Evolutionary conservation across 2,329 filamentous ascomycete genomes (phyloP).

Genomic region (Aureobasidium pullulans): DNA sequence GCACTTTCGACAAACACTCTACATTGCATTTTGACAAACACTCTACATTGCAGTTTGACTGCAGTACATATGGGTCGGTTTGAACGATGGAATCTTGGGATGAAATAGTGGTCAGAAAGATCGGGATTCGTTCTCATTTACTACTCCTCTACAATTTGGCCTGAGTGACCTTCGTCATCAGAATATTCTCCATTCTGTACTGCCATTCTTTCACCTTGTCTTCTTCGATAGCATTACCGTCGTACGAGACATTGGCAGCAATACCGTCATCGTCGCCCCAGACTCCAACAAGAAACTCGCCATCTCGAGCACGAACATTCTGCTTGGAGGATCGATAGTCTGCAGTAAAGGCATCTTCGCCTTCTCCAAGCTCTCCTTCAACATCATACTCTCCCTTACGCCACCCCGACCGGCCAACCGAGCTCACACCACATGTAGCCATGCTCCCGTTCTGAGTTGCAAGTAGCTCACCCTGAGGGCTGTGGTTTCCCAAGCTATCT

Average conservation of each 20-base stretch:
- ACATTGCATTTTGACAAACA: too few relatives aligned
- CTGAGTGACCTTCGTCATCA: neutral
- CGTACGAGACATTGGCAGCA: conserved; percentile 34
- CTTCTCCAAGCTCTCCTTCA: conserved; percentile 12
- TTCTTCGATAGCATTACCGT: conserved; percentile 26
- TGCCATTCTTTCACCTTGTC: conserved; percentile 23
- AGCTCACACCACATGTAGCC: conserved; percentile 41
- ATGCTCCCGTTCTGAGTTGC: conserved; percentile 24
- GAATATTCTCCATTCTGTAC: conserved; percentile 14
- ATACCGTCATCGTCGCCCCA: conserved; percentile 32
- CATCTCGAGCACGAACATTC: conserved; percentile 37
- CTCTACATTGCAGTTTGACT: too few relatives aligned
- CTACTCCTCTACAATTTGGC: neutral
- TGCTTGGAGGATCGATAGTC: conserved; percentile 32
- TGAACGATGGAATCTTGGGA: too few relatives aligned
- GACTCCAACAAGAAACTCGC: conserved; percentile 40
- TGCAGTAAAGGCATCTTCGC: conserved; percentile 31
- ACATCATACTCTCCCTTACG: conserved; percentile 23
- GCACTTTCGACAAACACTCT: too few relatives aligned
- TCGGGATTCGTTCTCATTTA: too few relatives aligned
- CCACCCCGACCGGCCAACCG: conserved; percentile 33
- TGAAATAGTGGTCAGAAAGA: too few relatives aligned
- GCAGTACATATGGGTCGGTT: too few relatives aligned
- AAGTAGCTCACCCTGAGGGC: conserved; percentile 33
- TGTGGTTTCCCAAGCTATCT: conserved; percentile 18